Evolutionary conservation across 306 rosid species (phyloP).

Genomic region (Styphnolobium japonicum): DNA sequence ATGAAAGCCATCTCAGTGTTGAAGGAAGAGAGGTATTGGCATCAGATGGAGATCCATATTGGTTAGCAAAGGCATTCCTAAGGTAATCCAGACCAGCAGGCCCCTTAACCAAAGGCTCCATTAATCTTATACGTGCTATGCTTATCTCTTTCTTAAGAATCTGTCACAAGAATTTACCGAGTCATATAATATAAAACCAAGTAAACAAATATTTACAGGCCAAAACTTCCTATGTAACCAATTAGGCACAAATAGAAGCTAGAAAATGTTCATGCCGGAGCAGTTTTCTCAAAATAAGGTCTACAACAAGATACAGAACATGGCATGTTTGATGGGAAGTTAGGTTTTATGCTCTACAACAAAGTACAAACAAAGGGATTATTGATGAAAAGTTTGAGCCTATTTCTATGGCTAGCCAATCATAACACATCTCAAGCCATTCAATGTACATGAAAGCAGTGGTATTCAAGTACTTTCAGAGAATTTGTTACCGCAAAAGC

Average conservation of each 20-base stretch:
- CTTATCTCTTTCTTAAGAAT: constrained; percentile 85
- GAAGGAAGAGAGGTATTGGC: constrained; percentile 56
- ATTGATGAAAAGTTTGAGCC: neutral
- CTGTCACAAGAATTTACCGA: constrained; percentile 39
- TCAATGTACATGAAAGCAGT: neutral
- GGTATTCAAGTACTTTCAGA: neutral
- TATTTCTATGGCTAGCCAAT: neutral
- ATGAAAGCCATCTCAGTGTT: constrained; percentile 71
- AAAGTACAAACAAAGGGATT: neutral
- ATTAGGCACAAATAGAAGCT: neutral
- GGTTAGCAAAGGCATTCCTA: constrained; percentile 70
- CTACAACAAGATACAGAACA: neutral
- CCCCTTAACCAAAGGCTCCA: constrained; percentile 82
- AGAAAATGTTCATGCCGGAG: neutral
- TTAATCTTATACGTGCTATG: constrained; percentile 70
- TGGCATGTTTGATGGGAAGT: neutral
- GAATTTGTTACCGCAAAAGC: neutral
- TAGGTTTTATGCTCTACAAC: neutral
- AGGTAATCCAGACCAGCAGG: constrained; percentile 92
- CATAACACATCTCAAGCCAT: neutral
- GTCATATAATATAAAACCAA: constrained; percentile 16
- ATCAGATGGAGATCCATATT: constrained; percentile 72
- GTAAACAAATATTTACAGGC: neutral
- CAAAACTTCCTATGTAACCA: neutral
- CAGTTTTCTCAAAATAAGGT: neutral